Evolutionary conservation across 768 basidiomycete species (phyloP).

Genomic region (Tulasnella sp.): DNA sequence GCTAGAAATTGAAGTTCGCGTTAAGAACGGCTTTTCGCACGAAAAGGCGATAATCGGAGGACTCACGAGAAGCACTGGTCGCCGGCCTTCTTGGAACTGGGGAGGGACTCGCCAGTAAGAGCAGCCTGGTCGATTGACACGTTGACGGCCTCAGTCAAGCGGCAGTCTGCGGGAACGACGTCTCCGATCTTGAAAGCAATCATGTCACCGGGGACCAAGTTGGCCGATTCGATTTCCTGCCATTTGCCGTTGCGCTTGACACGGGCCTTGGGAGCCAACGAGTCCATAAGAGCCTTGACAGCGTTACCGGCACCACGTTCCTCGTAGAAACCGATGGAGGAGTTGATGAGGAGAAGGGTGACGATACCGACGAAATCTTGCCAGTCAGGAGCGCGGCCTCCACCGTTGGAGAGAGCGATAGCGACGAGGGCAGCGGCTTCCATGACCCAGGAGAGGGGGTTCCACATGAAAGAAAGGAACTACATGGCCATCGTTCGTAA

Average conservation of each 20-base stretch:
- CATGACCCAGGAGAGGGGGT: conserved; percentile 99
- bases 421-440: conserved; percentile 92
- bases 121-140: conserved; percentile 98
- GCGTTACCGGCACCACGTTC: conserved; percentile 96
- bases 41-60: background rate
- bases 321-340: conserved; percentile 96
- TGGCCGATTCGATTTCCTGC: conserved; percentile 84
- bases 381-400: conserved; percentile 83
- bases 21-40: background rate
- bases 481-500: conserved; percentile 27
- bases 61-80: conserved; percentile 98
- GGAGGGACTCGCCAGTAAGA: conserved; percentile 94
- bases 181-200: conserved; percentile 99
- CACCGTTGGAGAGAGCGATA: conserved; percentile 93
- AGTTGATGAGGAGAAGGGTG: conserved; percentile 86
- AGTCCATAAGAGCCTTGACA: conserved; percentile 99
- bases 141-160: conserved; percentile 93
- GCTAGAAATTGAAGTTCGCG: conserved; percentile 34
- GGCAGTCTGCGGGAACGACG: conserved; percentile 95
- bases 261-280: conserved; percentile 94
- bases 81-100: conserved; percentile 81
- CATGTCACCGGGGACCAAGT: conserved; percentile 92
- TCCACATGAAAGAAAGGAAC: conserved; percentile 99
- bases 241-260: conserved; percentile 80
- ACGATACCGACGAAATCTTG: conserved; percentile 96